Evolutionary conservation across 257 asterid species (phyloP).

Genomic region (Solanum appendiculatum): DNA sequence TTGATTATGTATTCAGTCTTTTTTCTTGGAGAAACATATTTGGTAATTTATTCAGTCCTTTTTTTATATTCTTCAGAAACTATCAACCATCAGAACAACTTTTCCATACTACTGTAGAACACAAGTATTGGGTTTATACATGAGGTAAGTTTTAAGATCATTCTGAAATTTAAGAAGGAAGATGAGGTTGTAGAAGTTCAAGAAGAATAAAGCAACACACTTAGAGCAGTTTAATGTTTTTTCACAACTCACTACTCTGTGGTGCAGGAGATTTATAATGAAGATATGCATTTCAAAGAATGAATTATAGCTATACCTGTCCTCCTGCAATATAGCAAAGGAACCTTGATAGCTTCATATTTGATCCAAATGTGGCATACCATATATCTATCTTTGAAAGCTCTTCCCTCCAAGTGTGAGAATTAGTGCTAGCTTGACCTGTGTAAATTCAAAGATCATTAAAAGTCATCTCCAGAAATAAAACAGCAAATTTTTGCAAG

Average conservation of each 20-base stretch:
- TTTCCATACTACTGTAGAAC: background rate
- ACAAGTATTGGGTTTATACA: background rate
- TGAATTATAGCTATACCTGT: slow-evolving; percentile 38
- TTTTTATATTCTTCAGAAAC: background rate
- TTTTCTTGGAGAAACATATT: background rate
- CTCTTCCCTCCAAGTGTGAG: slow-evolving; percentile 61
- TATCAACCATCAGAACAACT: background rate
- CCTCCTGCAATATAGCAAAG: slow-evolving; percentile 87
- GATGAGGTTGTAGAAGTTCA: background rate
- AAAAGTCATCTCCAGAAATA: background rate
- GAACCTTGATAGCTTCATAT: slow-evolving; percentile 61
- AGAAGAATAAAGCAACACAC: background rate
- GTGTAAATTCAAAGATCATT: slow-evolving; percentile 8
- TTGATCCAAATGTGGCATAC: slow-evolving; percentile 92
- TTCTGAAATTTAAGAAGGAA: background rate
- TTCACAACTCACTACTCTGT: background rate
- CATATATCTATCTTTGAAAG: slow-evolving; percentile 55
- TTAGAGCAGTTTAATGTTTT: background rate
- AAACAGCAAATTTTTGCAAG: background rate
- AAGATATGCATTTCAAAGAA: background rate
- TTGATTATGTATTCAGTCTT: background rate
- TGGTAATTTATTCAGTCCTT: background rate
- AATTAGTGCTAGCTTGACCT: slow-evolving; percentile 26
- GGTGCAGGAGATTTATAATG: background rate
- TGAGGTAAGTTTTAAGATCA: background rate